A percentile compares a stretch with the other conserved stretches of the same genome.
phyloP scores from a whole-genome alignment of 805 yeast genomes.

The Candida ortonii region DNA sequence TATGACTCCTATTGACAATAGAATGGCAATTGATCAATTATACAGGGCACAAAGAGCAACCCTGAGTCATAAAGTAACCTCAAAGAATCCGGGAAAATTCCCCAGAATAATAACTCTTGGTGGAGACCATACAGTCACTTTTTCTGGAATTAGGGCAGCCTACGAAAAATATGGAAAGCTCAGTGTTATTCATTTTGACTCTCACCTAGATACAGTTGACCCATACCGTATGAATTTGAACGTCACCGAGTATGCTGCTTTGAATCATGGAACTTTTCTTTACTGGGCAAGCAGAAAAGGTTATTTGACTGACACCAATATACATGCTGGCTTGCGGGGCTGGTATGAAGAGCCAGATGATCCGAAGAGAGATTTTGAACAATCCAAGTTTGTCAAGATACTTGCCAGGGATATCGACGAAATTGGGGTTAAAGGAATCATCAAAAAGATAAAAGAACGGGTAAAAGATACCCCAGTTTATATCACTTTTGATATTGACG shows the following conservation, averaged over 20 bases:
- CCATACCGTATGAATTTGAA: slow-evolving; percentile 60
- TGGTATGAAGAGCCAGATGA: slow-evolving; percentile 43
- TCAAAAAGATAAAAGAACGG: slow-evolving; percentile 31
- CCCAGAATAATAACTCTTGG: slow-evolving; percentile 53
- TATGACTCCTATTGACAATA: slow-evolving; percentile 54
- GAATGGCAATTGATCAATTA: slow-evolving; percentile 51
- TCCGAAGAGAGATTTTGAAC: slow-evolving; percentile 39
- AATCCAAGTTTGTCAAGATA: slow-evolving; percentile 32
- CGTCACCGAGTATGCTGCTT: slow-evolving; percentile 48
- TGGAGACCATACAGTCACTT: slow-evolving; percentile 58
- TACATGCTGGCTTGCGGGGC: slow-evolving; percentile 62
- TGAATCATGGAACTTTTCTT: slow-evolving; percentile 63
- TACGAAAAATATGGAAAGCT: slow-evolving; percentile 47
- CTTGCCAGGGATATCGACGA: slow-evolving; percentile 45
- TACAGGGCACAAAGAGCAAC: slow-evolving; percentile 49
- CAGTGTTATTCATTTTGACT: slow-evolving; percentile 61
- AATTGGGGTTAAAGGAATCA: slow-evolving; percentile 37
- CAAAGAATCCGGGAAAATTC: slow-evolving; percentile 17
- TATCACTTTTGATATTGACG: slow-evolving; percentile 52
- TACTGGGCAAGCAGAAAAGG: slow-evolving; percentile 68
- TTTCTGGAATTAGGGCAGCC: slow-evolving; percentile 50
- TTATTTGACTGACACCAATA: slow-evolving; percentile 42
- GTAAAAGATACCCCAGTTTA: slow-evolving; percentile 41
- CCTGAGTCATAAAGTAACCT: slow-evolving; percentile 33
- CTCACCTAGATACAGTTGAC: slow-evolving; percentile 71